These are phyloP conservation scores for Tanacetum coccineum DNA, from an alignment of 129 eudicot genomes.

Conservation along the genomic window DNA sequence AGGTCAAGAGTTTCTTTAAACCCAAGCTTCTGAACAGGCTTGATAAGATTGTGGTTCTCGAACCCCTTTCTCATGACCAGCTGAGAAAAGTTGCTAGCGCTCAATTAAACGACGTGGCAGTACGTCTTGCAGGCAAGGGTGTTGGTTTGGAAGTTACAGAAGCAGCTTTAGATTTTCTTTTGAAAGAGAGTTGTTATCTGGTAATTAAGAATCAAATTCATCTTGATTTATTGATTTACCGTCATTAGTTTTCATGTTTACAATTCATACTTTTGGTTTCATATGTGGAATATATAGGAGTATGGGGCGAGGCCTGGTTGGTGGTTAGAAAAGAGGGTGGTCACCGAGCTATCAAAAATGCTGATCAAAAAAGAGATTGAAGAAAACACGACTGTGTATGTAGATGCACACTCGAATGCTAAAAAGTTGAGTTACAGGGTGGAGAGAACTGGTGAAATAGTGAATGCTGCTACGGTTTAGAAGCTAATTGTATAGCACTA, in stretches of 20 bases:
- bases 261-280: not conserved
- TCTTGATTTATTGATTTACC: not conserved
- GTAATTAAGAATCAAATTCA: slow-evolving; percentile 39
- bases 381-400: slow-evolving; percentile 84
- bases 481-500: slow-evolving; percentile 60
- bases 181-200: slow-evolving; percentile 83
- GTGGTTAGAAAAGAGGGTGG: slow-evolving; percentile 85
- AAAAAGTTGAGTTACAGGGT: slow-evolving; percentile 53
- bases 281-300: slow-evolving; percentile 35
- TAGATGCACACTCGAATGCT: slow-evolving; percentile 54
- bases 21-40: slow-evolving; percentile 80
- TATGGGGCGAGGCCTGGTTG: slow-evolving; percentile 97
- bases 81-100: slow-evolving; percentile 70
- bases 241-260: not conserved
- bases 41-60: slow-evolving; percentile 88
- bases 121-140: slow-evolving; percentile 82
- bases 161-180: slow-evolving; percentile 70
- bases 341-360: slow-evolving; percentile 83
- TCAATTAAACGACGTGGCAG: slow-evolving; percentile 82
- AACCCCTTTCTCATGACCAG: slow-evolving; percentile 91
- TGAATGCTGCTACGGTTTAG: slow-evolving; percentile 56
- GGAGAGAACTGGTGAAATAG: slow-evolving; percentile 84
- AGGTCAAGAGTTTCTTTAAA: slow-evolving; percentile 52
- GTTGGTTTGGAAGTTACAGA: slow-evolving; percentile 87
- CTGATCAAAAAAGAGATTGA: slow-evolving; percentile 70